A percentile compares a stretch with the other conserved stretches of the same genome.
phyloP scores from a whole-genome alignment of 139 green algal genomes.

The Chlamydomonas schloesseri region DNA sequence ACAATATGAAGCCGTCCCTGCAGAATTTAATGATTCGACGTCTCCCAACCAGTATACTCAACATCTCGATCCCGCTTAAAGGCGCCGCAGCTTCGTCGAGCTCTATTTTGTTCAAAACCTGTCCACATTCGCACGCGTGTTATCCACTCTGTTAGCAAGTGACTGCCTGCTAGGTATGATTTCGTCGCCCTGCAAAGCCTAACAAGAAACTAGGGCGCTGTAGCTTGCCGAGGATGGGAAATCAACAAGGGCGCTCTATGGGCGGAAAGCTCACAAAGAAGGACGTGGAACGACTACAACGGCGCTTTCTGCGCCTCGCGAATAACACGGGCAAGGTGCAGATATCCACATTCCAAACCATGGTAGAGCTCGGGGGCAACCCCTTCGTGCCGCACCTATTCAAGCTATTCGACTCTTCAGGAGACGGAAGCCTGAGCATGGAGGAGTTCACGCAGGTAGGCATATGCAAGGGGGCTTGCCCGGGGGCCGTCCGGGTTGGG shows the following conservation, averaged over 20 bases:
- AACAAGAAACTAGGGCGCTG: too few species aligned
- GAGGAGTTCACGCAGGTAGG: constrained; percentile 50
- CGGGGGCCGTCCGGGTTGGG: too few species aligned
- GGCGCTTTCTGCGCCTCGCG: constrained; percentile 11
- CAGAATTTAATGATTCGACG: too few species aligned
- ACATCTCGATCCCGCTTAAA: too few species aligned
- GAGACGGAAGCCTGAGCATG: constrained; percentile 30
- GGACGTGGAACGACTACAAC: constrained; percentile 45
- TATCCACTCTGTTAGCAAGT: too few species aligned
- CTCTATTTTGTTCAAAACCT: too few species aligned
- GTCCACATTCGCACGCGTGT: too few species aligned
- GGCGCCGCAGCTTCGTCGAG: too few species aligned
- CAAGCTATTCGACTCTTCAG: constrained; percentile 37
- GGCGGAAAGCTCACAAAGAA: constrained; percentile 12
- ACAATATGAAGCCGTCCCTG: too few species aligned
- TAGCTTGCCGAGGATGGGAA: constrained; percentile 1
- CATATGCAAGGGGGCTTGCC: neutral
- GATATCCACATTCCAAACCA: constrained; percentile 16
- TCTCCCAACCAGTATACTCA: too few species aligned
- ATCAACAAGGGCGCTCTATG: neutral
- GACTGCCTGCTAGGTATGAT: too few species aligned
- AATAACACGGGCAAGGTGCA: neutral
- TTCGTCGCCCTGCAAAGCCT: too few species aligned
- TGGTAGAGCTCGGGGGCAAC: constrained; percentile 49
- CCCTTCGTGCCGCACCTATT: constrained; percentile 42